Evolutionary conservation across 768 basidiomycete genomes (phyloP).

Genomic region (Tephrocybe sp.): DNA sequence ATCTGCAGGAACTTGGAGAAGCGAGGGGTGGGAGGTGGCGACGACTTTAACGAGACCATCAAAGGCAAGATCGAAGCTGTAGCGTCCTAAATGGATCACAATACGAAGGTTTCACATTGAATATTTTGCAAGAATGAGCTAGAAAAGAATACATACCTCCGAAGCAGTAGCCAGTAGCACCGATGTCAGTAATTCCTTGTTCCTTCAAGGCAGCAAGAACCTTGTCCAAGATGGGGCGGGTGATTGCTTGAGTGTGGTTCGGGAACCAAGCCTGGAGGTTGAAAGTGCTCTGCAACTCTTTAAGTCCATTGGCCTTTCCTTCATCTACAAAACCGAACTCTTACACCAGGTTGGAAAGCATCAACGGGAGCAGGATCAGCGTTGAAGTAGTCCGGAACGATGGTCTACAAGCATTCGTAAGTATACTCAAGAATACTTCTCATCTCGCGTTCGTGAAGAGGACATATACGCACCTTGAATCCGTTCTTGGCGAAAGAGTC

Average conservation of each 20-base stretch:
- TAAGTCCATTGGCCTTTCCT: background rate
- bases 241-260: slow-evolving; percentile 36
- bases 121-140: no score
- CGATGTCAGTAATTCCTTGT: slow-evolving; percentile 56
- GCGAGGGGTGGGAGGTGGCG: slow-evolving; percentile 59
- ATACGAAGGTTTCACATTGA: no score
- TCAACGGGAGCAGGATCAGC: slow-evolving; percentile 38
- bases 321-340: no score
- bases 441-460: no score
- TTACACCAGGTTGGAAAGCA: slow-evolving; percentile 32
- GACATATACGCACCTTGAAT: slow-evolving; percentile 39
- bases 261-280: slow-evolving; percentile 42
- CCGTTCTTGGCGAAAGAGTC: slow-evolving; percentile 46
- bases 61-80: slow-evolving; percentile 61
- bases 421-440: no score
- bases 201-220: slow-evolving; percentile 56
- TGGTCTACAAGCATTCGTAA: slow-evolving; percentile 24
- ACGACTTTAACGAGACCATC: slow-evolving; percentile 47
- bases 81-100: no score
- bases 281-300: slow-evolving; percentile 25
- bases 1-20: slow-evolving; percentile 57
- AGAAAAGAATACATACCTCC: no score
- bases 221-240: slow-evolving; percentile 51
- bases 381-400: slow-evolving; percentile 40
- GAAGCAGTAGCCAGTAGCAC: slow-evolving; percentile 67